Evolutionary conservation across 441 rosid genomes (phyloP).

Genomic region (Pelargonium australe): DNA sequence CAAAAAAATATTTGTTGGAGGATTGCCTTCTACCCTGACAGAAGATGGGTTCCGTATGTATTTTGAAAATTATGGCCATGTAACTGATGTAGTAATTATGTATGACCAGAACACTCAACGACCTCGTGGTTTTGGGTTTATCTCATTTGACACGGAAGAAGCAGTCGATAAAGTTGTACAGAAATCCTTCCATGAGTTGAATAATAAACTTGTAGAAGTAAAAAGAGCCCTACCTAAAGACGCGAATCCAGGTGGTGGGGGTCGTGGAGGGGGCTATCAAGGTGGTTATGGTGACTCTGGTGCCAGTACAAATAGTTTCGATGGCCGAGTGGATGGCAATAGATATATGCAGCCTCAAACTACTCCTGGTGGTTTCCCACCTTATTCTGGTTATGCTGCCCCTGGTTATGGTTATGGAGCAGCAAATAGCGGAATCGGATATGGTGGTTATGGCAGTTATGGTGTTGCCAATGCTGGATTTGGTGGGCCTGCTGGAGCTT

Average conservation of each 20-base stretch:
- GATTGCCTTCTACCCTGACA: conserved; percentile 75
- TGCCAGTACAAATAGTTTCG: conserved; percentile 49
- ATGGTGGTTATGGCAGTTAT: conserved; percentile 67
- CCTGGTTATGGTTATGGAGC: conserved; percentile 77
- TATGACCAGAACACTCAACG: conserved; percentile 87
- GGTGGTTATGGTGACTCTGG: conserved; percentile 56
- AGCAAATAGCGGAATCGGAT: conserved; percentile 69
- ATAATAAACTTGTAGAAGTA: conserved; percentile 93
- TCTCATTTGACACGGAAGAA: conserved; percentile 86
- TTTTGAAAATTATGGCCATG: conserved; percentile 78
- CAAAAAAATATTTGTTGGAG: conserved; percentile 93
- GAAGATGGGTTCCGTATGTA: conserved; percentile 82
- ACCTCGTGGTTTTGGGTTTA: conserved; percentile 94
- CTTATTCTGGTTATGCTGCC: conserved; percentile 66
- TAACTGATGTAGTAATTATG: conserved; percentile 92
- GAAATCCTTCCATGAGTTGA: conserved; percentile 78
- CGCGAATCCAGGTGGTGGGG: conserved; percentile 73
- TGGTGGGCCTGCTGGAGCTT: conserved; percentile 64
- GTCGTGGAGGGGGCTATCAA: conserved; percentile 45
- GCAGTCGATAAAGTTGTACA: conserved; percentile 86
- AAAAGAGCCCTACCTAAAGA: conserved; percentile 96
- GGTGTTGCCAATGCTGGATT: conserved; percentile 56
- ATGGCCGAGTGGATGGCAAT: conserved; percentile 69
- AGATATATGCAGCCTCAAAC: conserved; percentile 73
- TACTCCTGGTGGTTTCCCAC: conserved; percentile 59